A percentile compares a stretch with the other conserved stretches of the same genome.
phyloP scores from a whole-genome alignment of 1,139 yeast species.

The Zygosaccharomyces sapae region DNA sequence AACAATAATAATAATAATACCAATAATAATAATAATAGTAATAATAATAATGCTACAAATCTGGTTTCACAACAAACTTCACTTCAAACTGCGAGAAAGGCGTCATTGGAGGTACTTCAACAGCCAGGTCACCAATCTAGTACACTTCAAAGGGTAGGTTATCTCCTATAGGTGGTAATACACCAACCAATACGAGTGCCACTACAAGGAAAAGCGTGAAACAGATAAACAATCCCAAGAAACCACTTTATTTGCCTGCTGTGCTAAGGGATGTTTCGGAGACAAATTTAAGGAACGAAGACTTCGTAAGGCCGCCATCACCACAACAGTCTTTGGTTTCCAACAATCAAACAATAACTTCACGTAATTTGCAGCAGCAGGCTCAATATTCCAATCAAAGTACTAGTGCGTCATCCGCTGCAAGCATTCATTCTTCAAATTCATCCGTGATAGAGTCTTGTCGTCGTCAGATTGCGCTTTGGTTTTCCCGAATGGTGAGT shows the following conservation, averaged over 20 bases:
- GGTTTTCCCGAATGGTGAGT: constrained; percentile 12
- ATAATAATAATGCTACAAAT: background rate
- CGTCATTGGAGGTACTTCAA: constrained; percentile 20
- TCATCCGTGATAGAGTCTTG: constrained; percentile 15
- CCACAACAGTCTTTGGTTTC: constrained; percentile 12
- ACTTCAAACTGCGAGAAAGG: constrained; percentile 13
- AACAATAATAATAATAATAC: no score
- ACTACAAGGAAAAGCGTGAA: constrained; percentile 32
- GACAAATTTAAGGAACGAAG: constrained; percentile 41
- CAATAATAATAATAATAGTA: no score
- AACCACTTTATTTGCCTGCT: constrained; percentile 87
- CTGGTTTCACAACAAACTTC: constrained; percentile 7
- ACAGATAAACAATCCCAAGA: constrained; percentile 67
- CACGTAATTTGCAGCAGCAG: constrained; percentile 6
- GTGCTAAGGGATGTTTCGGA: constrained; percentile 60
- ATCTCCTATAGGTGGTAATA: no score
- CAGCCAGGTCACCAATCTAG: constrained; percentile 11
- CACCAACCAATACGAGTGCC: no score
- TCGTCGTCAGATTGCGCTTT: constrained; percentile 10
- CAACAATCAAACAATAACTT: constrained; percentile 3
- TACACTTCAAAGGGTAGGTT: background rate
- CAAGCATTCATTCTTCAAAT: constrained; percentile 11
- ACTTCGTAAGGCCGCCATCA: constrained; percentile 21
- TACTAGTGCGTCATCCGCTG: constrained; percentile 14
- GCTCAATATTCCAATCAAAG: background rate